Conservation (phyloP, 176 grass and related monocot genomes). For the Paspalum vaginatum region DNA sequence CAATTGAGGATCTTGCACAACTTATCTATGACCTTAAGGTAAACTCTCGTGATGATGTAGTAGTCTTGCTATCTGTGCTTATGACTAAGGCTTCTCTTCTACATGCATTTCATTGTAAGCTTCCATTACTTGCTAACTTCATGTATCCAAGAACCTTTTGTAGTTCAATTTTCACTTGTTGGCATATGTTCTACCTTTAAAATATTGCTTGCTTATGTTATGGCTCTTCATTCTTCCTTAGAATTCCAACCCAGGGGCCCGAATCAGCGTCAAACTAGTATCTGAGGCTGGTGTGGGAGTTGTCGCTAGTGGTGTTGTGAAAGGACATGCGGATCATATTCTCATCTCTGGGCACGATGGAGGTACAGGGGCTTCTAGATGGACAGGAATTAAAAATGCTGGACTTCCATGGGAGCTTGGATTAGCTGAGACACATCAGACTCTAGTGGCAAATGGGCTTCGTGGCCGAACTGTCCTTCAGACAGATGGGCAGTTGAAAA, state of each 20-base stretch:
- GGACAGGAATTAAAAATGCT: conserved; percentile 78
- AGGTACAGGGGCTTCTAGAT: conserved; percentile 70
- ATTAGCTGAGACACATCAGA: conserved; percentile 72
- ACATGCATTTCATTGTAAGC: too few species aligned
- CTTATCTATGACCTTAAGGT: conserved; percentile 80
- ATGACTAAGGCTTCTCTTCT: neutral
- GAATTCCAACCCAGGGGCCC: conserved; percentile 65
- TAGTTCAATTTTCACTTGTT: conserved; percentile 12
- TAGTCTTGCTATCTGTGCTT: neutral
- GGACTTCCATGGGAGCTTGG: conserved; percentile 82
- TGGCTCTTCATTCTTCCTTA: conserved; percentile 36
- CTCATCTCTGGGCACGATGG: conserved; percentile 75
- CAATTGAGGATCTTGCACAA: conserved; percentile 73
- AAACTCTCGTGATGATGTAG: conserved; percentile 23
- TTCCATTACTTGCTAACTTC: too few species aligned
- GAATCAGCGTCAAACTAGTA: conserved; percentile 73
- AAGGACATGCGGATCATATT: conserved; percentile 68
- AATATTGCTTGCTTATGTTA: conserved; percentile 28
- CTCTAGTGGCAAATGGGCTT: conserved; percentile 60
- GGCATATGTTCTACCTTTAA: neutral
- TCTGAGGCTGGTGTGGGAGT: conserved; percentile 71
- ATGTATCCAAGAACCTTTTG: neutral
- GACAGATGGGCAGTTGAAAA: conserved; percentile 72
- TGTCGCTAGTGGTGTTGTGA: conserved; percentile 70
- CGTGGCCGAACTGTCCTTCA: conserved; percentile 61